Conservation (phyloP, 768 basidiomycete species). For the Sporobolomyces roseus region DNA sequence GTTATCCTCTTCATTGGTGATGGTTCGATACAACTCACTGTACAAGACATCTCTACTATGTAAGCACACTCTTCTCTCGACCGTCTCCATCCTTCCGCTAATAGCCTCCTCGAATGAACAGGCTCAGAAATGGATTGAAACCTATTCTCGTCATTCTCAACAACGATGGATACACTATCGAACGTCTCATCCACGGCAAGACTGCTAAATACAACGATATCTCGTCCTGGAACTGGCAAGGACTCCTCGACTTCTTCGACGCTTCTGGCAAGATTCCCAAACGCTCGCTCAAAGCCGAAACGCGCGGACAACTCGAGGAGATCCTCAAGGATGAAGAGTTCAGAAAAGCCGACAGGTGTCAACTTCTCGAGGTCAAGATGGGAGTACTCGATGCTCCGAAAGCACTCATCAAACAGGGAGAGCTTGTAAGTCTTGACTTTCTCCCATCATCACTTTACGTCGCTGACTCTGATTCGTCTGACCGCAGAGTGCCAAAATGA, state of each 20-base stretch:
- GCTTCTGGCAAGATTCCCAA: constrained; percentile 46
- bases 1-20: constrained; percentile 83
- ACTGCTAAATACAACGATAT: constrained; percentile 74
- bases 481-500: constrained; percentile 30
- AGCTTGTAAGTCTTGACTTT: constrained; percentile 13
- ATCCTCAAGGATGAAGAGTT: constrained; percentile 67
- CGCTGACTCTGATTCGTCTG: not conserved
- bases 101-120: too few species aligned
- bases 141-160: constrained; percentile 55
- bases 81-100: too few species aligned
- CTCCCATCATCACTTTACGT: not conserved
- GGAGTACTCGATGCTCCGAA: constrained; percentile 66
- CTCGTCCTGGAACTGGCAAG: constrained; percentile 60
- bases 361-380: constrained; percentile 75
- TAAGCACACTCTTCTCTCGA: too few species aligned
- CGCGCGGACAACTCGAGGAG: constrained; percentile 58
- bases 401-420: constrained; percentile 39
- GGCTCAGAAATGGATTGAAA: constrained; percentile 64
- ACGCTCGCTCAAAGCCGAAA: constrained; percentile 50
- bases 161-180: constrained; percentile 65
- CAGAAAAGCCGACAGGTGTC: constrained; percentile 60
- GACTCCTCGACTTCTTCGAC: constrained; percentile 49
- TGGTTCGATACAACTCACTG: constrained; percentile 57
- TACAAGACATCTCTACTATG: constrained; percentile 60
- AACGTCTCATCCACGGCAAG: constrained; percentile 58